A percentile compares a stretch with the other conserved stretches of the same genome.
Evolutionary conservation across 176 grass and related monocot genomes (phyloP).

Genomic region (Rhynchospora pubera): DNA sequence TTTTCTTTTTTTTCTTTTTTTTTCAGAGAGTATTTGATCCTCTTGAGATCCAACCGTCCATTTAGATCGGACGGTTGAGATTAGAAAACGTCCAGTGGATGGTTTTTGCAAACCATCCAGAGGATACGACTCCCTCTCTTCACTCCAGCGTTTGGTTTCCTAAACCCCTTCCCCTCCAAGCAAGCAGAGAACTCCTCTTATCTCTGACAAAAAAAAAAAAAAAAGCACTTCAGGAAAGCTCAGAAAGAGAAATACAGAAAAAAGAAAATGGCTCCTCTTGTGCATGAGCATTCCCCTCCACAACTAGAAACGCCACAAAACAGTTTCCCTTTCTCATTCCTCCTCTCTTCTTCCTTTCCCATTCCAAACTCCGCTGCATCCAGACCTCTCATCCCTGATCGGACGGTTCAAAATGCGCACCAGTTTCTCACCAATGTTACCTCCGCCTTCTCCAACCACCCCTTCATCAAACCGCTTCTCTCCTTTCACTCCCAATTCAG

Average conservation of each 20-base stretch:
- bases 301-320: slow-evolving; percentile 27
- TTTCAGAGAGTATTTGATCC: no score
- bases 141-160: background rate
- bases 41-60: no score
- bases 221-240: background rate
- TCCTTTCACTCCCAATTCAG: slow-evolving; percentile 46
- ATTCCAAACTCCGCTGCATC: slow-evolving; percentile 21
- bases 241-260: background rate
- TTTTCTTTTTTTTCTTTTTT: no score
- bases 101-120: no score
- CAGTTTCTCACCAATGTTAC: slow-evolving; percentile 46
- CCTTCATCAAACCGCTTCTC: slow-evolving; percentile 55
- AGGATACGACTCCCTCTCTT: no score
- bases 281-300: slow-evolving; percentile 20
- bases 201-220: background rate
- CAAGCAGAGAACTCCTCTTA: background rate
- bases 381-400: slow-evolving; percentile 21
- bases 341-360: slow-evolving; percentile 42
- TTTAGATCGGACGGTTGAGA: no score
- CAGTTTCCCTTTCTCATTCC: slow-evolving; percentile 35
- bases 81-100: no score
- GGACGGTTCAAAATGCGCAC: slow-evolving; percentile 2
- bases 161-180: no score
- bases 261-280: slow-evolving; percentile 31
- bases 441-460: slow-evolving; percentile 45